Conservation (phyloP, 202 grass and related monocot species). For the Panicum virgatum region DNA sequence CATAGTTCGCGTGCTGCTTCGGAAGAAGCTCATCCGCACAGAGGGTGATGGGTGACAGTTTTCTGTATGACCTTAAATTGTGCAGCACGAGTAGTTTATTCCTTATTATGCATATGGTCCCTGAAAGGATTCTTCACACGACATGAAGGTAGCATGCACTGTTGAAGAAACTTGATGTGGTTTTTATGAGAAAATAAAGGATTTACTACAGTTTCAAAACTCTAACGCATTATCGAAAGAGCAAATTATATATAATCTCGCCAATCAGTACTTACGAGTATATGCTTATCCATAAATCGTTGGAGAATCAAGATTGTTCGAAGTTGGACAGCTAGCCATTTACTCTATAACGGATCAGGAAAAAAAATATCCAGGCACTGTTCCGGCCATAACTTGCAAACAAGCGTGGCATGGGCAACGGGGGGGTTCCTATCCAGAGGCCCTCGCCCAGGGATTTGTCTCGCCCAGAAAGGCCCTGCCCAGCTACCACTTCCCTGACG, state of each 20-base stretch:
- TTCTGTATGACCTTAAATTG: background rate
- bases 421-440: constrained; percentile 15
- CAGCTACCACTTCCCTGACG: constrained; percentile 28
- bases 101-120: no score
- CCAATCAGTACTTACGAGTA: no score
- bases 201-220: no score
- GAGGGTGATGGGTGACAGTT: background rate
- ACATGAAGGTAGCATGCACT: no score
- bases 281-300: background rate
- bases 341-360: background rate
- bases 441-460: constrained; percentile 21
- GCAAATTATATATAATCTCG: no score
- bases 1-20: background rate
- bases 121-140: no score
- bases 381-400: background rate
- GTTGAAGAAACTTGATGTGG: no score
- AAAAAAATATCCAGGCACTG: background rate
- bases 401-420: constrained; percentile 22
- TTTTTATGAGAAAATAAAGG: no score
- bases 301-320: background rate
- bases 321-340: background rate
- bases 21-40: background rate
- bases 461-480: constrained; percentile 33
- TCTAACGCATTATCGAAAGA: no score
- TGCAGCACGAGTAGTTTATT: background rate